Base-by-base conservation (phyloP, 228 moss, liverwort and hornwort genomes). In the Sphagnum fallax region DNA sequence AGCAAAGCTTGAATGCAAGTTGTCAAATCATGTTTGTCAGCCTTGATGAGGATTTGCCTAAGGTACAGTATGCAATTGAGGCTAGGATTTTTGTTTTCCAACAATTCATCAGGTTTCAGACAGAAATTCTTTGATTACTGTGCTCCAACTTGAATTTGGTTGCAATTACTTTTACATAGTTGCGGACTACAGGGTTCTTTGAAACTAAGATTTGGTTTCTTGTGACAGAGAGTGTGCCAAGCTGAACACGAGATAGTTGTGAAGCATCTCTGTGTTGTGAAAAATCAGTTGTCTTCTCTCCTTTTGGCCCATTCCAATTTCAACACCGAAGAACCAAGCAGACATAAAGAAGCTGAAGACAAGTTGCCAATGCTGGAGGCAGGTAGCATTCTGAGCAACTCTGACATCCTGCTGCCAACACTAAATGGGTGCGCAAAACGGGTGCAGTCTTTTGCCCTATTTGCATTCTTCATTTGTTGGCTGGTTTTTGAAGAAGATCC, bases 331-430 rank as follows among this genome's bases (percentile, higher is more conserved):
- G 55, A 55, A 12, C 55, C 8, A 12, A 8, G 55, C 12, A 8
- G 9, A 55, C 55, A 55, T 8, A 55, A 12, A 55, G 55, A 55
- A 32, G 2, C 32, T 32, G 32, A 32, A 32, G 32, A 32, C 32
- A 32, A 32, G 32, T 32, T 60, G 4, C 18, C 53, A 49, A 66
- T 78, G 16, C 16, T 87, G 67, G 51, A 61, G 52, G 83, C 68
- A 70, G 78, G 78, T 62, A 70, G 74, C 16, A 6, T 47, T 4
- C 75, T 82, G 50, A 72, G 64, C 60, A 72, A 76, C 48, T 80
- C 87, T 65, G 74, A 65, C 47, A 57, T 83, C 65, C 61, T 87
- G 63, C 70, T 83, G 72, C 87, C 87, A 69, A 83, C 87, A 60
- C 74, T 87, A 63, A 87, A 87, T 52, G 87, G 87, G 87, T 87